These are phyloP conservation scores for Carpinus viminea DNA, from an alignment of 306 rosid genomes.

Conservation along the genomic window DNA sequence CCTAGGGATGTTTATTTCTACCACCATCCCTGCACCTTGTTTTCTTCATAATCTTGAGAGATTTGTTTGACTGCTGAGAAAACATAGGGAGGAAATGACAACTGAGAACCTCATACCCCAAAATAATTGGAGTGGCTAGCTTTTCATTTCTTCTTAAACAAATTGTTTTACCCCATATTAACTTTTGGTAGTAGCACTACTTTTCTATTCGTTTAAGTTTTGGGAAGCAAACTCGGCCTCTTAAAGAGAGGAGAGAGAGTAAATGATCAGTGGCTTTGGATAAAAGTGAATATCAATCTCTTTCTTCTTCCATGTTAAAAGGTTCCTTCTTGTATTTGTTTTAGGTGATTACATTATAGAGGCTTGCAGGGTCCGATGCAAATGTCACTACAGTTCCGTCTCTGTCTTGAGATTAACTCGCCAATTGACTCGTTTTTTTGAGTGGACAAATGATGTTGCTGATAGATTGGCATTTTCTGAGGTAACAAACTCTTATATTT, in stretches of 20 bases:
- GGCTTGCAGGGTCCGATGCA: slow-evolving; percentile 98
- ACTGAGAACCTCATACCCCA: not conserved
- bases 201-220: not conserved
- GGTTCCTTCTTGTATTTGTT: slow-evolving; percentile 24
- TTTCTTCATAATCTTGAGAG: not conserved
- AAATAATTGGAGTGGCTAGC: not conserved
- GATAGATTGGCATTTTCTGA: slow-evolving; percentile 94
- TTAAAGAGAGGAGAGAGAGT: not conserved
- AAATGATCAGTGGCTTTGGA: not conserved
- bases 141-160: not conserved
- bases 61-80: not conserved
- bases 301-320: not conserved
- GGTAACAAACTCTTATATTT: slow-evolving; percentile 44
- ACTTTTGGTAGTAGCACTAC: not conserved
- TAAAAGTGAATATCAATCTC: no score
- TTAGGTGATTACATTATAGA: slow-evolving; percentile 88
- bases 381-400: slow-evolving; percentile 89
- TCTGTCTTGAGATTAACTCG: slow-evolving; percentile 87
- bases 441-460: slow-evolving; percentile 98
- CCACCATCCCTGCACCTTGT: not conserved
- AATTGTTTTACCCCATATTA: not conserved
- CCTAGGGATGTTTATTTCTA: not conserved
- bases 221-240: not conserved
- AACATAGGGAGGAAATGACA: not conserved
- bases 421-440: slow-evolving; percentile 80